Conservation (phyloP, 2,329 filamentous ascomycete genomes). For the Scedosporium dehoogii region DNA sequence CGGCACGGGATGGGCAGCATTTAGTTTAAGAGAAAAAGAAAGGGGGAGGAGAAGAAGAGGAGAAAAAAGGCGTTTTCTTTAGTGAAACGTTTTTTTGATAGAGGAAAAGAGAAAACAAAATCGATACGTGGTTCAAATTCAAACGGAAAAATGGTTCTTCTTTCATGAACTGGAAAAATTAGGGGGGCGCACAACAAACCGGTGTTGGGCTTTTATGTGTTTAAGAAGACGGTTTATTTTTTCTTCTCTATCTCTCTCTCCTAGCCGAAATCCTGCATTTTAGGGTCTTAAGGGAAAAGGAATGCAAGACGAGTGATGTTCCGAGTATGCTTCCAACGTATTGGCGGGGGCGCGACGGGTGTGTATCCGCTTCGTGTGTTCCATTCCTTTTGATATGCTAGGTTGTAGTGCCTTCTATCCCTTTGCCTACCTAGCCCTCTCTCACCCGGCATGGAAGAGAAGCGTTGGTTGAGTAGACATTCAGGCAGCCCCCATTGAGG, state of each 20-base stretch:
- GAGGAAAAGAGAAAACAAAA: neutral
- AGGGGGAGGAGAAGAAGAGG: neutral
- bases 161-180: neutral
- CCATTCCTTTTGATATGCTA: neutral
- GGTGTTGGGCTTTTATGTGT: slow-evolving; percentile 1
- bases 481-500: too few relatives aligned
- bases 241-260: neutral
- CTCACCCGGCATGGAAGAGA: too few relatives aligned
- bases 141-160: neutral
- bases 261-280: slow-evolving; percentile 9
- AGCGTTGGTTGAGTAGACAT: too few relatives aligned
- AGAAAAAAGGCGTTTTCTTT: neutral
- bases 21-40: neutral
- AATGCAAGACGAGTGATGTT: slow-evolving; percentile 23
- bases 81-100: neutral
- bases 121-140: neutral
- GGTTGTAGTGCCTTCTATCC: neutral
- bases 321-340: neutral
- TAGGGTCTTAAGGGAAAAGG: slow-evolving; percentile 36
- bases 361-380: neutral
- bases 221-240: neutral
- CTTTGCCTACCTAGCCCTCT: neutral
- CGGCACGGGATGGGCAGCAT: neutral
- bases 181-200: neutral
- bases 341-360: too few relatives aligned